phyloP scores from a whole-genome alignment of 1,284 basidiomycete species.

The Vanrija pseudolonga region DNA sequence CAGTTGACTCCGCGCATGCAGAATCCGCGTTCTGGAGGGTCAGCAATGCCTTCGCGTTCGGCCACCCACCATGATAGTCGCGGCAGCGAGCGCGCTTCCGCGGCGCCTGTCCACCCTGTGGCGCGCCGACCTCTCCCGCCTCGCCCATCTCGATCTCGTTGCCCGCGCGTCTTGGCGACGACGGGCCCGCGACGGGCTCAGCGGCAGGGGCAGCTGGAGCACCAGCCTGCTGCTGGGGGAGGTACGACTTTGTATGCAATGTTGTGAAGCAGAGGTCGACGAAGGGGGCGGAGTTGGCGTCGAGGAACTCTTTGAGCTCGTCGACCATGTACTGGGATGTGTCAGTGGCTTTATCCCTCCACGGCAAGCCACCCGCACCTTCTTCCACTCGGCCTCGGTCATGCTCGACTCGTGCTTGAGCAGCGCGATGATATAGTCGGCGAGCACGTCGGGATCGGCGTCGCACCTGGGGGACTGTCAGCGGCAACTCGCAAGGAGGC shows the following conservation, averaged over 20 bases:
- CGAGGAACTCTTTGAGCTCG: constrained; percentile 87
- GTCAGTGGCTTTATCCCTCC: too few relatives aligned
- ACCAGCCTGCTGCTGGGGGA: constrained; percentile 51
- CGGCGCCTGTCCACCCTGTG: background rate
- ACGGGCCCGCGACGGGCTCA: constrained; percentile 24
- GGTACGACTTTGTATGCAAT: constrained; percentile 73
- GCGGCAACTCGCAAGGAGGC: background rate
- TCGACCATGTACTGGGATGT: constrained; percentile 56
- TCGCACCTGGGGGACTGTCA: constrained; percentile 65
- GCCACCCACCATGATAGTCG: constrained; percentile 78
- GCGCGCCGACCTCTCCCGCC: background rate
- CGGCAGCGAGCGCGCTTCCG: constrained; percentile 55
- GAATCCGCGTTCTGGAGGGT: constrained; percentile 69
- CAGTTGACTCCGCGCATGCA: constrained; percentile 86
- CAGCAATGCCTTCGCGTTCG: background rate
- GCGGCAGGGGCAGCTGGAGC: constrained; percentile 26
- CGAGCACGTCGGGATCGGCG: constrained; percentile 87
- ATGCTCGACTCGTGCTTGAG: constrained; percentile 75
- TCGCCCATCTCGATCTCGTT: constrained; percentile 26
- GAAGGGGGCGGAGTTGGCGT: constrained; percentile 75
- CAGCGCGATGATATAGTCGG: constrained; percentile 92
- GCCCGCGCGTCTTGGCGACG: constrained; percentile 10
- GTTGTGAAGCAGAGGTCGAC: constrained; percentile 79
- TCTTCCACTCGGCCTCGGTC: constrained; percentile 73
- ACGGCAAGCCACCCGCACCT: constrained; percentile 46